Evolutionary conservation across 1,139 yeast species (phyloP).

Genomic region (Saccharomycopsis hybrid): DNA sequence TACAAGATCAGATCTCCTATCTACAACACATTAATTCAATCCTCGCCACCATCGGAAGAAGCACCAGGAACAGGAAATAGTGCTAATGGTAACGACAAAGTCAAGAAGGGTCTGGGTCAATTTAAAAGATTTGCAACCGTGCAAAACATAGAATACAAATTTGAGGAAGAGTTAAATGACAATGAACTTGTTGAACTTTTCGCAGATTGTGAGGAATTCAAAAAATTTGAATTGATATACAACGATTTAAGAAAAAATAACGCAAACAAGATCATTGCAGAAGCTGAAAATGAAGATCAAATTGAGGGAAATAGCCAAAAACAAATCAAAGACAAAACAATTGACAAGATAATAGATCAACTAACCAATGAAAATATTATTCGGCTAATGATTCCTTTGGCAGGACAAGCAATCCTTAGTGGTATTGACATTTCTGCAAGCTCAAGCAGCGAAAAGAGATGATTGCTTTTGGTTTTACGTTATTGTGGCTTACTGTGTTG

Average conservation of each 20-base stretch:
- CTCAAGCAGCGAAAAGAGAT: background rate
- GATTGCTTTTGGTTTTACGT: background rate
- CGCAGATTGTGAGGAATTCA: constrained; percentile 27
- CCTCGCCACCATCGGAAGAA: background rate
- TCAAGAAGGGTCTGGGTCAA: constrained; percentile 4
- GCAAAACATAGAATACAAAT: constrained; percentile 31
- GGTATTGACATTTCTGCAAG: constrained; percentile 7
- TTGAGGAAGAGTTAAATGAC: constrained; percentile 27
- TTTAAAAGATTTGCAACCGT: constrained; percentile 28
- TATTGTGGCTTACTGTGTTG: too few species aligned
- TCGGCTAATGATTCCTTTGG: constrained; percentile 29
- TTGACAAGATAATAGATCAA: constrained; percentile 21
- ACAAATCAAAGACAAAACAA: constrained; percentile 17
- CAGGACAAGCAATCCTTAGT: constrained; percentile 29
- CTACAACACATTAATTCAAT: constrained; percentile 24
- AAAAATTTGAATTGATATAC: constrained; percentile 23
- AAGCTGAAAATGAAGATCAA: background rate
- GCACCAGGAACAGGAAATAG: constrained; percentile 22
- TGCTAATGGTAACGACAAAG: background rate
- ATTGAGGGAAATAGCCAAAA: background rate
- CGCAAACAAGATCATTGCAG: constrained; percentile 2
- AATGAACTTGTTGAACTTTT: constrained; percentile 25
- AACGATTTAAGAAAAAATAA: constrained; percentile 5
- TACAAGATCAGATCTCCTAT: constrained; percentile 31
- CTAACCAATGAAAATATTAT: constrained; percentile 24